phyloP scores from a whole-genome alignment of 768 basidiomycete genomes.

The Asterophora parasitica region DNA sequence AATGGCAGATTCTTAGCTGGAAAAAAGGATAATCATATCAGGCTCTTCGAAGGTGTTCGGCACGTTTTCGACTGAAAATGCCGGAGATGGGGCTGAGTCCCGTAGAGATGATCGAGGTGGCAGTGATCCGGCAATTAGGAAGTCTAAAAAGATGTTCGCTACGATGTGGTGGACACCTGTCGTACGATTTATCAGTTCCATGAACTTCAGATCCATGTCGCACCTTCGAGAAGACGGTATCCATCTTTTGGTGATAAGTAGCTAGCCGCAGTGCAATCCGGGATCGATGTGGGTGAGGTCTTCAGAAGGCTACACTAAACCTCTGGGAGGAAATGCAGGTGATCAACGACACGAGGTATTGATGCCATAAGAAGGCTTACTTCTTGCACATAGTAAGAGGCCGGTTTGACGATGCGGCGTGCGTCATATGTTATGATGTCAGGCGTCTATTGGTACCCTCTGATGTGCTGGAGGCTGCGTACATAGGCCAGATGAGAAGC shows the following conservation, averaged over 20 bases:
- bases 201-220: background rate
- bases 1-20: constrained; percentile 25
- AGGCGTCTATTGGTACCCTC: constrained; percentile 34
- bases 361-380: constrained; percentile 14
- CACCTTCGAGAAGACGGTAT: constrained; percentile 31
- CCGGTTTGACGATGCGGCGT: constrained; percentile 27
- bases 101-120: constrained; percentile 24
- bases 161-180: constrained; percentile 31
- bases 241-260: constrained; percentile 29
- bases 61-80: constrained; percentile 21
- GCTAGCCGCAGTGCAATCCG: constrained; percentile 31
- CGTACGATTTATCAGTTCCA: background rate
- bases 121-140: constrained; percentile 21
- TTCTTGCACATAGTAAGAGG: constrained; percentile 35
- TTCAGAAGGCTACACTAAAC: constrained; percentile 31
- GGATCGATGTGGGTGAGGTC: constrained; percentile 23
- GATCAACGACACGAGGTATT: background rate
- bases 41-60: constrained; percentile 29
- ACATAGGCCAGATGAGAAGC: background rate
- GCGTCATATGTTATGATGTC: constrained; percentile 37
- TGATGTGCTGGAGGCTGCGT: constrained; percentile 29
- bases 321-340: constrained; percentile 18
- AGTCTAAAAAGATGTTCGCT: constrained; percentile 28
- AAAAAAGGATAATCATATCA: constrained; percentile 26
- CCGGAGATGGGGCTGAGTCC: constrained; percentile 27